phyloP scores from a whole-genome alignment of 2,329 filamentous ascomycete species.

The Gaeumannomyces sp. region DNA sequence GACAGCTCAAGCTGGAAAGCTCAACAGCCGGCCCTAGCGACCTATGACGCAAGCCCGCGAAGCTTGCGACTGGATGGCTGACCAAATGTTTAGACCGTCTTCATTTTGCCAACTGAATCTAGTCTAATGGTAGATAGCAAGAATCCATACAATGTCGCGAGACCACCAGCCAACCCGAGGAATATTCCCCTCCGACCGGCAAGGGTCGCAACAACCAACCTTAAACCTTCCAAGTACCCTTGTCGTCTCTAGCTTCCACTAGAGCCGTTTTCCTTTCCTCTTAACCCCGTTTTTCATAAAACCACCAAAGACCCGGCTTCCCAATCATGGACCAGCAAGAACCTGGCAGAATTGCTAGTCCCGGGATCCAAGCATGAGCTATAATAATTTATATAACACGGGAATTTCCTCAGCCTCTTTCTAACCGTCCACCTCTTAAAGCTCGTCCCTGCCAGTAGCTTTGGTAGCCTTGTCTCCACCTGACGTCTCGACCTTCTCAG shows the following conservation, averaged over 20 bases:
- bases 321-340: neutral
- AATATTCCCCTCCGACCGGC: neutral
- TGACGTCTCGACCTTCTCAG: conserved; percentile 35
- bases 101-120: no score
- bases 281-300: neutral
- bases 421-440: conserved; percentile 38
- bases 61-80: no score
- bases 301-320: neutral
- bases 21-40: no score
- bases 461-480: conserved; percentile 39
- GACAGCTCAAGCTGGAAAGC: neutral
- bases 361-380: neutral
- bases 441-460: conserved; percentile 66
- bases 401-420: neutral
- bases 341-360: neutral
- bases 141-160: neutral
- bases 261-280: no score
- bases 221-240: no score
- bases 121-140: no score
- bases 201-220: neutral
- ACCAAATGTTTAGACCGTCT: no score
- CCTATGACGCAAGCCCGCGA: neutral
- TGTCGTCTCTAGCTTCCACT: no score
- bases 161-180: neutral
- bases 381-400: neutral